phyloP scores from a whole-genome alignment of 352 stramenopile species.

The Phytophthora hybrid region DNA sequence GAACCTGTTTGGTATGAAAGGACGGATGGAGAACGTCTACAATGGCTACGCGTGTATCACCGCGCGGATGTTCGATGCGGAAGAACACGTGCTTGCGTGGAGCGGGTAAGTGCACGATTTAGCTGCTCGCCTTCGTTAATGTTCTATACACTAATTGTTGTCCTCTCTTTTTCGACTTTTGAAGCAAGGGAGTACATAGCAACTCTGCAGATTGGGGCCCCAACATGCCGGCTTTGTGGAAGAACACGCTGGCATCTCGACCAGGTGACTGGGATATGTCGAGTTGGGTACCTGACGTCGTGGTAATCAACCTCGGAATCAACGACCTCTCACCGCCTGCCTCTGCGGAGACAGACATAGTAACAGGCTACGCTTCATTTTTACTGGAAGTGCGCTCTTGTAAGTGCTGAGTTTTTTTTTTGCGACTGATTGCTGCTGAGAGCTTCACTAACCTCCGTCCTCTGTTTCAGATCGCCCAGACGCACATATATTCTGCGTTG shows the following conservation, averaged over 20 bases:
- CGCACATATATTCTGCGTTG: slow-evolving; percentile 89
- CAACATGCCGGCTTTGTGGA: slow-evolving; percentile 86
- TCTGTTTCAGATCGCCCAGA: slow-evolving; percentile 67
- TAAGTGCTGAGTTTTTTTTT: slow-evolving; percentile 42
- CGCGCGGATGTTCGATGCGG: slow-evolving; percentile 85
- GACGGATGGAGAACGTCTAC: slow-evolving; percentile 90
- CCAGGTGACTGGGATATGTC: slow-evolving; percentile 76
- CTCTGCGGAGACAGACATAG: slow-evolving; percentile 86
- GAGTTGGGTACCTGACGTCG: slow-evolving; percentile 82
- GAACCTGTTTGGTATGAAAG: slow-evolving; percentile 88
- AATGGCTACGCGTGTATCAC: slow-evolving; percentile 88
- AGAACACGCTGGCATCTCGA: slow-evolving; percentile 84
- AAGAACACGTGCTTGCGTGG: slow-evolving; percentile 88
- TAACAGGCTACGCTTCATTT: slow-evolving; percentile 76
- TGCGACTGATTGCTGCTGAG: neutral
- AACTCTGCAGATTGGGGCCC: slow-evolving; percentile 86
- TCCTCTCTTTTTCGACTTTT: slow-evolving; percentile 8
- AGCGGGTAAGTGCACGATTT: slow-evolving; percentile 60
- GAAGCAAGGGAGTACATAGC: slow-evolving; percentile 87
- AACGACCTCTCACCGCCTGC: slow-evolving; percentile 88
- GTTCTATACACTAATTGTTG: slow-evolving; percentile 7
- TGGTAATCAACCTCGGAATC: slow-evolving; percentile 86
- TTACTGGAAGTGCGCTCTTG: slow-evolving; percentile 80
- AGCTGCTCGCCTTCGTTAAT: neutral
- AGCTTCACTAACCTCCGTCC: neutral